Base-by-base conservation (phyloP, 2,329 filamentous ascomycete species). In the Rachicladosporium sp. region DNA sequence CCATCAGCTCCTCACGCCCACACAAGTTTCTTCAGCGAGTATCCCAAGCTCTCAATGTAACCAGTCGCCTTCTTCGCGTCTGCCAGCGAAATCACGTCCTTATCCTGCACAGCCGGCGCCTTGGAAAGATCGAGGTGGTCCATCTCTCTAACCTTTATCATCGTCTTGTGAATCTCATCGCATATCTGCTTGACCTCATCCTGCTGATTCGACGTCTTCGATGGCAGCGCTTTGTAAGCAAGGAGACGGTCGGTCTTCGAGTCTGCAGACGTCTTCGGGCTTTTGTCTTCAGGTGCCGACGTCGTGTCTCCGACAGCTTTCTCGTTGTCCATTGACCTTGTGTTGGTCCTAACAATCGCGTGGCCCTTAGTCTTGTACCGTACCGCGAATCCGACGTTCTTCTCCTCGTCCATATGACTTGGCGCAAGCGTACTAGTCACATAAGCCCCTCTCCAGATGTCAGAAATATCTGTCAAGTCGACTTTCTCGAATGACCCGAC, bases 1-100 rank as follows among this genome's bases (percentile, higher is more conserved):
- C 4, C 21, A 23, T 23, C 21, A 23, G 21, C 21, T 23, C 21
- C 29, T 61, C 52, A 76, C 3, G 71, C 70, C 91, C 91, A 96
- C 9, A 98, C 87, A 57, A 96, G 64, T 68, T 85, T 93, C 74
- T 94, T 95, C 52, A 96, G 71, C 43, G 81, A 82, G 66, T 96
- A 87, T 2, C 87, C 85, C 54, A 93, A 63, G 58, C 89, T 80
- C 62, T 95, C 89, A 38, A 96, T 60, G 51, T 93, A 70, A 0
- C 87, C 84, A 0, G 89, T 95, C 44, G 80, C 87, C 66, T 75
- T 82, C 70, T 76, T 89, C 41, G 91, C 91, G 55, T 95, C 87
- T 2, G 76, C 77, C 38, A 93, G 59, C 15, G 79, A 84, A 38
- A 98, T 85, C 37, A 98, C 84, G 51, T 89, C 82, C 31, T 65